Evolutionary conservation across 305 asterid species (phyloP).

Genomic region (Coffea humblotiana): DNA sequence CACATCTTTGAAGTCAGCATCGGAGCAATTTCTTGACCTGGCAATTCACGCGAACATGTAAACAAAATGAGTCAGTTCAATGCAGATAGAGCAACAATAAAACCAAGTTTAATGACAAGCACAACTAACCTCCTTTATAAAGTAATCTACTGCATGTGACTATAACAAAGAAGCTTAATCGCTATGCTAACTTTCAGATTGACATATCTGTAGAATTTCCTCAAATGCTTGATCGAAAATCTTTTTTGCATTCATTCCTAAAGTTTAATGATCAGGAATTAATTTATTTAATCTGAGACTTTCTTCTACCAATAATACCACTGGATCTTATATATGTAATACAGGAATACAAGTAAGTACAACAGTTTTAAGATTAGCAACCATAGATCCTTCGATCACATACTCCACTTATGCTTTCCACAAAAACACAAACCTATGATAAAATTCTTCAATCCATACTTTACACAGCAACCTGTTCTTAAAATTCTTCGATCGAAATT

Average conservation of each 20-base stretch:
- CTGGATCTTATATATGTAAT: neutral
- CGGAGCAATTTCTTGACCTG: slow-evolving; percentile 25
- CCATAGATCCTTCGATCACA: neutral
- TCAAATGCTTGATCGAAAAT: neutral
- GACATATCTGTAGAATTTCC: neutral
- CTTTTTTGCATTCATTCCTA: neutral
- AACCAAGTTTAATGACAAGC: neutral
- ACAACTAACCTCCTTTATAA: neutral
- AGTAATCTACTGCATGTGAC: neutral
- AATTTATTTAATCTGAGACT: neutral
- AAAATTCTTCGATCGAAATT: neutral
- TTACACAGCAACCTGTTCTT: neutral
- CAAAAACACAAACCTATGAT: no score
- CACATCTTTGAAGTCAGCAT: slow-evolving; percentile 4
- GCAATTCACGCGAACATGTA: slow-evolving; percentile 4
- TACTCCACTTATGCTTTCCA: neutral
- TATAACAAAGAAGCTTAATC: neutral
- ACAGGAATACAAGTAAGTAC: neutral
- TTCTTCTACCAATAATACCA: neutral
- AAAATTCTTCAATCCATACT: no score
- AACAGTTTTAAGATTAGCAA: neutral
- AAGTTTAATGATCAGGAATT: neutral
- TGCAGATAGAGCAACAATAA: neutral
- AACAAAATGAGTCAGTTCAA: neutral
- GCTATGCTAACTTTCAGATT: neutral